Base-by-base conservation (phyloP, 2,329 filamentous ascomycete species). In the Aspergillus ustus region DNA sequence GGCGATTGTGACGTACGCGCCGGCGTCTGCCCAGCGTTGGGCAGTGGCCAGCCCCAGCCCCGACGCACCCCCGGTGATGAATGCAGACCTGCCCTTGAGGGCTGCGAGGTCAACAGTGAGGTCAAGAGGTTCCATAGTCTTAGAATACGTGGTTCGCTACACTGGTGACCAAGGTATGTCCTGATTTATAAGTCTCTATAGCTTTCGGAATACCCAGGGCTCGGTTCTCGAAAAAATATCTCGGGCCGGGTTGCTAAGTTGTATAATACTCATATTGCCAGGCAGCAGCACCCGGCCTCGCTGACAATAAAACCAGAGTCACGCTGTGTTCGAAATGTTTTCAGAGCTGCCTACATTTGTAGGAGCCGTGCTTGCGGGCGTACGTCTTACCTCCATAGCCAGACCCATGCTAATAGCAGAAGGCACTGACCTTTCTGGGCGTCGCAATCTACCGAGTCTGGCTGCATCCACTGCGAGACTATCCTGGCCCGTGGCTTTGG, bases 401-500 rank as follows among this genome's bases (percentile, higher is more conserved):
- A 25, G 6, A 25, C 4, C 25, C 25, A 25, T 25, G 25, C 25
- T 34, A 51, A 51, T n/a, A 17, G 8, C 6, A 51, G 5, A 34
- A 25, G 49, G 28, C 25, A n/a, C 9, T 28, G 8, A 19, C 5
- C 1, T 13, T 43, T 5, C 9, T 40, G 2, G 40, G n/a, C 9
- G 17, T 20, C 11, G 20, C 11, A 15, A 20, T 15, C 11, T 53
- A 53, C 20, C 51, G 51, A 17, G n/a, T 56, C 37, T 56, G 43
- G 43, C 17, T 48, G 19, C 40, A 56, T 46, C 52, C 52, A 11
- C 43, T 56, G 7, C 43, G 25, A 25, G 25, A n/a, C 9, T 59
- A 52, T 22, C 75, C 75, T 0, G 75, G 75, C 2, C 74, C 74
- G 28, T 65, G 61, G 43, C 60, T 66, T 28, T 72, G 67, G 67